Evolutionary conservation across 202 grass and related monocot genomes (phyloP).

Genomic region (Carex sylvatica): DNA sequence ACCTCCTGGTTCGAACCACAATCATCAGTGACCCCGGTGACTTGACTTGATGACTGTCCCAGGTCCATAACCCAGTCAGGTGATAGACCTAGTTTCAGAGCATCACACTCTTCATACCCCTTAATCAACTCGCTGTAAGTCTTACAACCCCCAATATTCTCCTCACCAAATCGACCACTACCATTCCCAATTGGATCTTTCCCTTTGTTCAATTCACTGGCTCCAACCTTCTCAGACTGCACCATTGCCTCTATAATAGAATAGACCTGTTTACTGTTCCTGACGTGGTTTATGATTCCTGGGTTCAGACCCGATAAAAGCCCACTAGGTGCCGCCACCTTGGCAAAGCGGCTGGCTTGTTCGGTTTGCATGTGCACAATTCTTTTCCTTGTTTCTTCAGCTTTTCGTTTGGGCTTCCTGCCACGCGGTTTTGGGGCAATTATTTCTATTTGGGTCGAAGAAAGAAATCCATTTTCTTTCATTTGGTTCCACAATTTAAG

Average conservation of each 20-base stretch:
- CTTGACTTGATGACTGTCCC: slow-evolving; percentile 46
- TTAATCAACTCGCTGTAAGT: slow-evolving; percentile 26
- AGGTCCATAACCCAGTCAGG: slow-evolving; percentile 39
- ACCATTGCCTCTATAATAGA: slow-evolving; percentile 97
- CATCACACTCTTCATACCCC: slow-evolving; percentile 33
- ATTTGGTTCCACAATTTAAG: slow-evolving; percentile 89
- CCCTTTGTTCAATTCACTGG: not conserved
- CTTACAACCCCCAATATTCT: slow-evolving; percentile 40
- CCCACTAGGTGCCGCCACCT: slow-evolving; percentile 86
- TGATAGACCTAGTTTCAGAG: slow-evolving; percentile 58
- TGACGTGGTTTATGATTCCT: slow-evolving; percentile 98
- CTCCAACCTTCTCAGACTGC: slow-evolving; percentile 58
- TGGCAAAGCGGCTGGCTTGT: slow-evolving; percentile 56
- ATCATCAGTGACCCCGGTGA: slow-evolving; percentile 43
- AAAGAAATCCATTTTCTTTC: slow-evolving; percentile 98
- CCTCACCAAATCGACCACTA: slow-evolving; percentile 43
- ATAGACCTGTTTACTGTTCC: slow-evolving; percentile 97
- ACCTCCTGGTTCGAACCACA: slow-evolving; percentile 52
- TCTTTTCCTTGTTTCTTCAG: slow-evolving; percentile 40
- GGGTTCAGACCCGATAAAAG: slow-evolving; percentile 90
- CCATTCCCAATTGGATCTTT: slow-evolving; percentile 33
- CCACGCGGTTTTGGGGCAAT: slow-evolving; percentile 48
- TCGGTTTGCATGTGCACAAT: slow-evolving; percentile 28
- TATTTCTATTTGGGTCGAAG: slow-evolving; percentile 54
- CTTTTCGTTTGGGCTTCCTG: slow-evolving; percentile 62